Evolutionary conservation across 1,139 yeast species (phyloP), one percentile per base, ranked within the genome.

Genomic region (Meyerozyma sp.): DNA sequence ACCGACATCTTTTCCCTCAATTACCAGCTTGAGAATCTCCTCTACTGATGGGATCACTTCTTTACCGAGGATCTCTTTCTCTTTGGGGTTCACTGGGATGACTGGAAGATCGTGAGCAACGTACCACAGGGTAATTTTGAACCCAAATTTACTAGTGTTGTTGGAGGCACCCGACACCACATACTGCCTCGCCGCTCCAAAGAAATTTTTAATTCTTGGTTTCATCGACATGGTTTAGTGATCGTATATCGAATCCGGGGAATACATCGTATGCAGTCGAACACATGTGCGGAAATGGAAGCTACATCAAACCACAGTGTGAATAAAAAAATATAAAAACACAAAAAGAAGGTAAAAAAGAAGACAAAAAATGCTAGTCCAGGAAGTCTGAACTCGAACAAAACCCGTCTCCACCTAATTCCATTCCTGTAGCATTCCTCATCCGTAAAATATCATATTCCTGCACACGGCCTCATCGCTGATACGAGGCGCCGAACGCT

Each of bases 161-260:
- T 75, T 63, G 5, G 90, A 80, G 0, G 95, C 95, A 0, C 95
- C 95, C 0, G 83, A 75, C 1, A 87, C 93, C 2, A 79, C 81
- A 52, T 82, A 87, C 44, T 65, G 69, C 49, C 87, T 70, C 23
- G 67, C 52, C 8, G 75, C 56, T 32, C 75, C 70, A 59, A 82
- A 82, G 56, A 82, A 82, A n/a, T 62, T 45, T 46, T 57, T 66
- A 44, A 73, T 72, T 45, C 56, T 65, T 2, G 60, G 40, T 55
- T 63, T 70, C 72, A 68, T 69, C 4, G 75, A 67, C 75, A 69
- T 69, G 14, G 16, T n/a, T 30, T 30, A 30, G 34, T 16, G 14
- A 21, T 23, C 35, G 26, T 8, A 27, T 26, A 10, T 27, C 3
- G 41, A 16, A 28, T 11, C 25, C 10, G 35, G 27, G 32, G 41